Percentiles rank a stretch among this genome's conserved stretches.
Conservation (phyloP, 768 basidiomycete genomes). For the Amanita jacksonii region DNA sequence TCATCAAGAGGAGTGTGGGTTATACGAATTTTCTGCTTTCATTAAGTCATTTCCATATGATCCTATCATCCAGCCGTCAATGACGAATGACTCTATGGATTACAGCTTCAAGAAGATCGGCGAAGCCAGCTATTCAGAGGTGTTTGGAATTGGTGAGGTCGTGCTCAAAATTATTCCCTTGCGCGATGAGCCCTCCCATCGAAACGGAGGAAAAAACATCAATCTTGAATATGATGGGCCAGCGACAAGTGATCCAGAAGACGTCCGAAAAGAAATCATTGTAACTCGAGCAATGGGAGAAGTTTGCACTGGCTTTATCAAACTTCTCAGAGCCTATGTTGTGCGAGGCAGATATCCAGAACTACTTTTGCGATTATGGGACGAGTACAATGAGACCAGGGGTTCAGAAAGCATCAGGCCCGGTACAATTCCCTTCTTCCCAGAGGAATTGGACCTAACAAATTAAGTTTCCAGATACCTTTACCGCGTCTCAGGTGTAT, state of each 20-base stretch:
- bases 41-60: constrained; percentile 75
- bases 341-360: constrained; percentile 83
- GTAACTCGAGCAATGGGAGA: constrained; percentile 72
- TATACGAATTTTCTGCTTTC: constrained; percentile 76
- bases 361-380: constrained; percentile 75
- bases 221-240: constrained; percentile 44
- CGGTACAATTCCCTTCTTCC: constrained; percentile 36
- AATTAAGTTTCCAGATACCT: constrained; percentile 43
- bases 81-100: constrained; percentile 11
- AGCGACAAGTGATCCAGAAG: constrained; percentile 60
- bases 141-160: constrained; percentile 82
- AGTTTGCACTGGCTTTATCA: constrained; percentile 69
- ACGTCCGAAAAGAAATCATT: constrained; percentile 73
- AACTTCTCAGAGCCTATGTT: constrained; percentile 73
- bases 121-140: constrained; percentile 95
- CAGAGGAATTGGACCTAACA: constrained; percentile 2
- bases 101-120: constrained; percentile 74
- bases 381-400: constrained; percentile 64
- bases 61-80: constrained; percentile 39
- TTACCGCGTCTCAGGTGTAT: constrained; percentile 72
- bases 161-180: constrained; percentile 89
- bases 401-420: constrained; percentile 83
- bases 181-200: constrained; percentile 33
- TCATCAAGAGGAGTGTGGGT: constrained; percentile 46
- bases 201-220: constrained; percentile 8